These are phyloP conservation scores for Prunus davidiana DNA, from an alignment of 306 rosid genomes.

Conservation along the genomic window DNA sequence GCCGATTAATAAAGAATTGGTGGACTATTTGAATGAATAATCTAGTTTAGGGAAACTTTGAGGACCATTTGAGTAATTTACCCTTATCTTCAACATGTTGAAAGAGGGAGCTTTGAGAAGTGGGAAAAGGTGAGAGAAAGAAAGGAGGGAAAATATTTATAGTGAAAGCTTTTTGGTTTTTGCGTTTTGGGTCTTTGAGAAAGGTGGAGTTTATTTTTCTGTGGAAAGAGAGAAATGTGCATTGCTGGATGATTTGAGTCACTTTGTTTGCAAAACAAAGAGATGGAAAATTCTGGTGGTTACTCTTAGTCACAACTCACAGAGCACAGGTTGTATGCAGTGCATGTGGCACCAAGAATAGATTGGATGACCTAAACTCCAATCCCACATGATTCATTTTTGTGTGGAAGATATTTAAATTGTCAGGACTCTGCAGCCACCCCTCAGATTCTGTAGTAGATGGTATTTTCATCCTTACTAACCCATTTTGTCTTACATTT, in stretches of 20 bases:
- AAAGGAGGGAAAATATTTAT: background rate
- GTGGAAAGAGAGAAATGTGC: background rate
- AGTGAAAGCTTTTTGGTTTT: background rate
- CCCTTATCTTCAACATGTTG: slow-evolving; percentile 14
- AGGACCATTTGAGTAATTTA: no score
- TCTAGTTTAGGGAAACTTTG: no score
- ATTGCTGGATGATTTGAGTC: background rate
- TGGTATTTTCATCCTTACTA: background rate
- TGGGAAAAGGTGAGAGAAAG: background rate
- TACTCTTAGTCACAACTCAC: no score
- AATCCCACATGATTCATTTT: no score
- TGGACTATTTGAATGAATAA: no score
- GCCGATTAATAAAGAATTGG: no score
- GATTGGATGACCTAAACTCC: background rate
- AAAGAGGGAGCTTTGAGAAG: background rate
- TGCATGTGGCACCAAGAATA: background rate
- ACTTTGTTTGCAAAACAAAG: background rate
- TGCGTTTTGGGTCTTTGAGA: background rate
- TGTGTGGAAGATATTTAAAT: background rate
- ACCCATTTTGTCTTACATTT: background rate
- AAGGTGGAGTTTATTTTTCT: background rate
- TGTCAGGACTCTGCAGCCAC: background rate
- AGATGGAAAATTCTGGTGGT: background rate
- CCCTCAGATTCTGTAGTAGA: background rate
- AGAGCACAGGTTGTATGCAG: background rate